Evolutionary conservation across 2,329 filamentous ascomycete species (phyloP), one percentile per base, ranked within the genome.

Genomic region (Dothistroma pini): DNA sequence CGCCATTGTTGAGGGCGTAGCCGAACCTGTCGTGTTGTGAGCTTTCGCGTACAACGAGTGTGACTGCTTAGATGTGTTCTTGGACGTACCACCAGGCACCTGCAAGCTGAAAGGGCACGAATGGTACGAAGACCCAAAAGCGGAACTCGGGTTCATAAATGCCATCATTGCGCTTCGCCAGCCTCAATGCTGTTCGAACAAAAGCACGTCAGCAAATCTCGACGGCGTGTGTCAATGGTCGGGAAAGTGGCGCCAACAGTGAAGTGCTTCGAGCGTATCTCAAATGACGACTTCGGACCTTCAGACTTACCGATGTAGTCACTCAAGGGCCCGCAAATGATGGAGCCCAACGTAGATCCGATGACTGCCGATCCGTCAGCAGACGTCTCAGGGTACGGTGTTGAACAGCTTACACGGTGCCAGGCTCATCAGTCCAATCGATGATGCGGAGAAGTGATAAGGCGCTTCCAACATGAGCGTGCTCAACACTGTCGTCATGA

Each of bases 341-440:
- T 44, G 59, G 79, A 75, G 29, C 79, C 81, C 22, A 84, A 68
- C 29, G 82, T 74, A 9, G 73, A 78, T 11, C 81, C 74, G 58
- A 83, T 69, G 57, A 82, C 59, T 76, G 1, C 10, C 35, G 10
- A 7, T 19, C 8, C 32, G 31, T 54, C 34, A 35, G 52, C 29
- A 16, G 29, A 16, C 14, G 10, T n/a, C 10, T n/a, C n/a, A 55
- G 14, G 52, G 11, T 4, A 41, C 8, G 4, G 8, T 22, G 7
- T 25, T 6, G 19, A 14, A 14, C 38, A n/a, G 50, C 60, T 51
- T 60, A 66, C 83, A 80, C 0, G 81, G 80, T 0, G 81, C 81
- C 29, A 84, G 72, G 35, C 78, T 80, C 65, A 82, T 80, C 44
- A 83, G 74, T 0, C 82, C 82, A 1, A 79, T 80, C 61, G 81